Evolutionary conservation across 306 rosid genomes (phyloP).

Genomic region (Clitoria ternatea): DNA sequence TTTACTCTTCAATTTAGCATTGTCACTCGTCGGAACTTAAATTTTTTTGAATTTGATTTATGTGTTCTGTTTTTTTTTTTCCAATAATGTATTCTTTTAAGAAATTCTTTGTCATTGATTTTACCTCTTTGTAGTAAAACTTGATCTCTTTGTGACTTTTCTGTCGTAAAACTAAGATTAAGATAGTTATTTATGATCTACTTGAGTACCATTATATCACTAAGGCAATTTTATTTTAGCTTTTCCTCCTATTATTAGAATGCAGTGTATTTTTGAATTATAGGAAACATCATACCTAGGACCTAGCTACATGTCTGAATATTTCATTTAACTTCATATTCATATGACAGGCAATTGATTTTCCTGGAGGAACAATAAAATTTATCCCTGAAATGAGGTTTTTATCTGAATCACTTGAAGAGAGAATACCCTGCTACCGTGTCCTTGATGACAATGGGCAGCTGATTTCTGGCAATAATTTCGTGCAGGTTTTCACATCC

Average conservation of each 20-base stretch:
- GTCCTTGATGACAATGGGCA: conserved; percentile 73
- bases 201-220: not conserved
- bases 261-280: not conserved
- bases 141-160: too few relatives aligned
- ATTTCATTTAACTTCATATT: conserved; percentile 7
- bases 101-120: not conserved
- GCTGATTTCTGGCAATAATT: conserved; percentile 32
- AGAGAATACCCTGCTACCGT: conserved; percentile 60
- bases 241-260: not conserved
- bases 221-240: not conserved
- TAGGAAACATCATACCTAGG: not conserved
- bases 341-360: conserved; percentile 45
- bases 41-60: conserved; percentile 44
- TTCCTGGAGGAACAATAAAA: conserved; percentile 74
- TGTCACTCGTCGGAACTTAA: conserved; percentile 85
- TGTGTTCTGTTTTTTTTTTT: conserved; percentile 22
- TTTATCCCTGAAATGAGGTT: conserved; percentile 55
- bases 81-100: not conserved
- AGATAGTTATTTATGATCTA: not conserved
- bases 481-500: conserved; percentile 46
- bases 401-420: conserved; percentile 47
- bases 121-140: too few relatives aligned
- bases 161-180: too few relatives aligned
- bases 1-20: conserved; percentile 25
- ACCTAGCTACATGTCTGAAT: not conserved